These are phyloP conservation scores for Phaeoacremonium minimum DNA, from an alignment of 2,329 filamentous ascomycete species.

Conservation along the genomic window DNA sequence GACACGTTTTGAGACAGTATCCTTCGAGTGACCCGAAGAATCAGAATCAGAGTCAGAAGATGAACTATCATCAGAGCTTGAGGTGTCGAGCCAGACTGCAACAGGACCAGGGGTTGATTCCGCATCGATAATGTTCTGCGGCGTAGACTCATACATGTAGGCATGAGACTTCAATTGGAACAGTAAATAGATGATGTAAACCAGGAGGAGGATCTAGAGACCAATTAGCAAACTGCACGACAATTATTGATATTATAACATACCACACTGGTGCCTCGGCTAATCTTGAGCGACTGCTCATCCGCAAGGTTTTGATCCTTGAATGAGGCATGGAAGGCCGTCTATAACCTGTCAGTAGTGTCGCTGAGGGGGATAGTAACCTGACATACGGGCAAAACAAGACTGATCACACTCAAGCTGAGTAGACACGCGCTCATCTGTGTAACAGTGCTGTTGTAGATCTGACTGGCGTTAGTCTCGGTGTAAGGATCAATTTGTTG, in stretches of 20 bases:
- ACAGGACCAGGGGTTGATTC: conserved; percentile 83
- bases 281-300: conserved; percentile 72
- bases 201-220: conserved; percentile 64
- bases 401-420: conserved; percentile 84
- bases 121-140: conserved; percentile 88
- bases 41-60: conserved; percentile 66
- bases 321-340: conserved; percentile 90
- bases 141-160: conserved; percentile 89
- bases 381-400: conserved; percentile 68
- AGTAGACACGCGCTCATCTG: conserved; percentile 94
- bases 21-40: conserved; percentile 53
- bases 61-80: conserved; percentile 49
- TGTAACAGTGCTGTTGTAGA: conserved; percentile 93
- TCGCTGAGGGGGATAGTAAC: conserved; percentile 18
- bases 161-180: conserved; percentile 91
- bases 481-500: neutral
- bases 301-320: conserved; percentile 59
- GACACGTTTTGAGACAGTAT: conserved; percentile 70
- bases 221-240: conserved; percentile 13
- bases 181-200: conserved; percentile 79
- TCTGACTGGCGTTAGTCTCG: conserved; percentile 35
- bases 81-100: conserved; percentile 75
- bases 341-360: conserved; percentile 40
- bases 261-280: conserved; percentile 83
- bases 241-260: conserved; percentile 22